Percentiles rank a stretch among this genome's conserved stretches.
Evolutionary conservation across 2,329 filamentous ascomycete species (phyloP).

Genomic region (Calonectria naviculata): DNA sequence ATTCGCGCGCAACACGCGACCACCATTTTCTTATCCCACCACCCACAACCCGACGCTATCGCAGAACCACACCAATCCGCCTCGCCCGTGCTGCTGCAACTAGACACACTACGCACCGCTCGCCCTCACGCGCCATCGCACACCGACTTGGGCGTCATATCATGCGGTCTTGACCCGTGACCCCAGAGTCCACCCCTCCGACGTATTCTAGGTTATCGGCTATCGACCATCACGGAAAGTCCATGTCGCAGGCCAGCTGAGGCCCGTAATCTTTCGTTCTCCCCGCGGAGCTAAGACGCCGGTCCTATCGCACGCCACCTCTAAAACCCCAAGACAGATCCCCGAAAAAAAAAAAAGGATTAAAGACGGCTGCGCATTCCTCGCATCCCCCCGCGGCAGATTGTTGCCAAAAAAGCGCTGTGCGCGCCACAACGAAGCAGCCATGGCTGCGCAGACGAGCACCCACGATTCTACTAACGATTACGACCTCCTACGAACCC

Average conservation of each 20-base stretch:
- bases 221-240: conserved; percentile 6
- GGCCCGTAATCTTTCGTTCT: conserved; percentile 13
- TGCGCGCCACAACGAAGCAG: conserved; percentile 11
- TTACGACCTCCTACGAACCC: conserved; percentile 30
- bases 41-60: conserved; percentile 32
- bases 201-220: conserved; percentile 11
- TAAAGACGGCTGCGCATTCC: conserved; percentile 31
- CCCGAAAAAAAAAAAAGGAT: conserved; percentile 22
- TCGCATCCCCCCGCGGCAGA: conserved; percentile 22
- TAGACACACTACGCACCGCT: conserved; percentile 2
- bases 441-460: conserved; percentile 20
- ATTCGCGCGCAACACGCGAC: conserved; percentile 28
- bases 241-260: conserved; percentile 35
- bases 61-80: conserved; percentile 33
- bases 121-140: conserved; percentile 22
- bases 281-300: conserved; percentile 22
- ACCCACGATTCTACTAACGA: conserved; percentile 25
- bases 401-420: conserved; percentile 5
- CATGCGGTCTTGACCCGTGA: conserved; percentile 41
- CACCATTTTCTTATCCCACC: conserved; percentile 23
- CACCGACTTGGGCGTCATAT: conserved; percentile 39
- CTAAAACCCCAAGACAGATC: conserved; percentile 21
- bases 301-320: conserved; percentile 22
- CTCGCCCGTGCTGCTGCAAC: conserved; percentile 29
- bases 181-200: conserved; percentile 29